Evolutionary conservation across 208 protist genomes (phyloP).

Genomic region (Acanthamoeba culbertsoni): DNA sequence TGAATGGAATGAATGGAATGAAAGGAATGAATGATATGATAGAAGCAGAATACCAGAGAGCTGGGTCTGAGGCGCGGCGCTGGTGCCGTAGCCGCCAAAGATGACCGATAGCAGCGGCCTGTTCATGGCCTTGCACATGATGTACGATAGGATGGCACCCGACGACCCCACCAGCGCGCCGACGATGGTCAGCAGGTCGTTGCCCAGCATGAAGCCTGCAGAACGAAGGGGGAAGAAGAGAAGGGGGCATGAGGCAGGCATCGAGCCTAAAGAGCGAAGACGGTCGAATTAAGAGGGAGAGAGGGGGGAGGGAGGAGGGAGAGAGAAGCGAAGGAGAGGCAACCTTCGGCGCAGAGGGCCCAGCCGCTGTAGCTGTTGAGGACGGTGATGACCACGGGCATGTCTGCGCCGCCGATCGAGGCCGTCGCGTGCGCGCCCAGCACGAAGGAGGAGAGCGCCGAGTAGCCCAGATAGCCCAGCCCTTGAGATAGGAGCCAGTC

Average conservation of each 20-base stretch:
- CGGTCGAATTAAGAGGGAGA: no score
- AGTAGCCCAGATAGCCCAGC: conserved; percentile 65
- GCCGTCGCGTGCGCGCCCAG: conserved; percentile 68
- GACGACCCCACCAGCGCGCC: conserved; percentile 90
- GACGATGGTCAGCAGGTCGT: conserved; percentile 86
- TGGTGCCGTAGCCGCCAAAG: conserved; percentile 85
- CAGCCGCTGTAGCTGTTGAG: conserved; percentile 92
- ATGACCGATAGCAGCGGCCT: conserved; percentile 84
- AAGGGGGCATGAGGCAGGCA: conserved; percentile 59
- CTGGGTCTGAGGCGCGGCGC: background rate
- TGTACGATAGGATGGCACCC: conserved; percentile 91
- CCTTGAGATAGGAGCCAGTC: no score
- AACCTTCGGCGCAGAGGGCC: conserved; percentile 84
- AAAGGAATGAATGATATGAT: background rate
- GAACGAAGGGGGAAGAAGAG: background rate
- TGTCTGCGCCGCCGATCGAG: conserved; percentile 91
- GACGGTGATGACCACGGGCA: conserved; percentile 93
- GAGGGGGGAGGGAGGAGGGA: background rate
- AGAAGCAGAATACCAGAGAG: background rate
- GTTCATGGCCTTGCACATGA: conserved; percentile 95
- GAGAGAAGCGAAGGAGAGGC: conserved; percentile 76
- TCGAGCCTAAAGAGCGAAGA: conserved; percentile 80
- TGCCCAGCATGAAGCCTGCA: conserved; percentile 87
- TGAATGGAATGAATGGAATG: background rate
- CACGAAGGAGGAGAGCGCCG: conserved; percentile 72